Base-by-base conservation (phyloP, 1,139 yeast genomes). In the Ogataea hybrid region DNA sequence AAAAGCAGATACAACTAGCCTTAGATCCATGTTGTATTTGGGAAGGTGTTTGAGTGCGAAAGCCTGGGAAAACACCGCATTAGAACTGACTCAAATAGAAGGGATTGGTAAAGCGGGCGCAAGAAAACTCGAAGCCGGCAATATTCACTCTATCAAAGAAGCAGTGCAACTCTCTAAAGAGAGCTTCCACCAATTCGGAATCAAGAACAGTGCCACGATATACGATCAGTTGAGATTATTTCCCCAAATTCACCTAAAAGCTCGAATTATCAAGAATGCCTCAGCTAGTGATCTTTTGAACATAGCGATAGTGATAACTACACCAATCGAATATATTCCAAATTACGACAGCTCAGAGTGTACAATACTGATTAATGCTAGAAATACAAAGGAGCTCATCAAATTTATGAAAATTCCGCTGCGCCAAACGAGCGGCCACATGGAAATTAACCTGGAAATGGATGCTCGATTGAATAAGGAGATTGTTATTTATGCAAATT, bases 21-120 rank as follows among this genome's bases (percentile, higher is more conserved):
- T 73, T 31, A 46, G 56, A 15, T 65, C 60, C 32, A 53, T 71
- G 9, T 52, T 75, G 7, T 59, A 57, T 29, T 47, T 75, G 9
- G 49, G 57, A 3, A 56, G 77, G 39, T 67, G 72, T 33, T 44
- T 73, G 3, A 53, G 55, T 33, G 73, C 73, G 0, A 64, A 60
- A 43, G 65, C 77, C 15, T 75, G 81, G 81, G 79, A 73, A 48
- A 68, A 65, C 36, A 56, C 70, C 0, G 59, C 72, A 0, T 61
- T 65, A 51, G 68, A 68, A 8, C 53, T 75, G 20, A 59, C 69
- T 40, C 81, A 76, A 43, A 44, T 75, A 14, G 69, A 69, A 20
- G 71, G 71, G 5, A 55, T 76, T 17, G 77, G 75, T 0, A 47
- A 67, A 2, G 67, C 62, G 0, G 61, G 67, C 18, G 66, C 71